Evolutionary conservation across 2,329 filamentous ascomycete species (phyloP).

Genomic region (Diaporthe sp.): DNA sequence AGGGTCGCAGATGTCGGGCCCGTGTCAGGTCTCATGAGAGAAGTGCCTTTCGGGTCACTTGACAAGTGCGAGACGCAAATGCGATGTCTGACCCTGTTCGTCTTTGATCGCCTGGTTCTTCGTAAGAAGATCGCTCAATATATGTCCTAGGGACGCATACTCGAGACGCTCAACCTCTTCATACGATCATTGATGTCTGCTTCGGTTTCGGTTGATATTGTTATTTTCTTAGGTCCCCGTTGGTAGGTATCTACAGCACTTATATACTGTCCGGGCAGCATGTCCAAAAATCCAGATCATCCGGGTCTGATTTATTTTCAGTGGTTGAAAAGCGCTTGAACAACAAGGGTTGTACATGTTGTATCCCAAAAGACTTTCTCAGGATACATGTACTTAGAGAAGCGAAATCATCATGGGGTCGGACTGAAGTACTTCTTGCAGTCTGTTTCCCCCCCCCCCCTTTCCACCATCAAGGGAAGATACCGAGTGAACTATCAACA

Average conservation of each 20-base stretch:
- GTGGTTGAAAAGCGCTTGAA: neutral
- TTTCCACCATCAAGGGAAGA: neutral
- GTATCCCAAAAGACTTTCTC: neutral
- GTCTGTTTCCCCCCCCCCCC: neutral
- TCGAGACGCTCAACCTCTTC: neutral
- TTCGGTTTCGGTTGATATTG: too few relatives aligned
- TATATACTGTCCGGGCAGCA: neutral
- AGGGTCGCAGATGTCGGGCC: neutral
- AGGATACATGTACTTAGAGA: conserved; percentile 1
- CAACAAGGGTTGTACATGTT: neutral
- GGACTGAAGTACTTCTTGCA: neutral
- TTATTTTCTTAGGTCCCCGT: neutral
- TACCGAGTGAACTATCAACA: conserved; percentile 19
- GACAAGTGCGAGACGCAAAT: neutral
- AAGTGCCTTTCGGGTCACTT: neutral
- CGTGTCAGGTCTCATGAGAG: neutral
- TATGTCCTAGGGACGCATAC: neutral
- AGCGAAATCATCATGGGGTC: neutral
- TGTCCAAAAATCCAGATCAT: neutral
- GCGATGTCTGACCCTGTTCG: neutral
- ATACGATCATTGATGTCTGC: too few relatives aligned
- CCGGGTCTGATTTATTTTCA: neutral
- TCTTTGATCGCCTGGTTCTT: neutral
- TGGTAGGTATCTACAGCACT: neutral
- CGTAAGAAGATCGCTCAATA: neutral